Conservation (phyloP, 345 rosid genomes). For the Brassica nigra region DNA sequence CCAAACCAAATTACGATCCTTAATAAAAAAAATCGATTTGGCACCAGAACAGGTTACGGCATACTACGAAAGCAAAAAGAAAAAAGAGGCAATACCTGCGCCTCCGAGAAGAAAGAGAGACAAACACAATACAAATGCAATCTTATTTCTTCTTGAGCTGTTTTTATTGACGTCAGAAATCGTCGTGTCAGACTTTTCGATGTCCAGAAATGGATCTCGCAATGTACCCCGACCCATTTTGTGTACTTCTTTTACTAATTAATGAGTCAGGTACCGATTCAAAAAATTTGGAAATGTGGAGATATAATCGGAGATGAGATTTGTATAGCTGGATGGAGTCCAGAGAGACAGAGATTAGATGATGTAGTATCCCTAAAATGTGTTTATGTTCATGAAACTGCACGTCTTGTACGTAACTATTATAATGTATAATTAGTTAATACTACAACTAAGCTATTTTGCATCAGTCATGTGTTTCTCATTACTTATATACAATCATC, state of each 20-base stretch:
- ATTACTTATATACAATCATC: neutral
- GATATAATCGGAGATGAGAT: constrained; percentile 7
- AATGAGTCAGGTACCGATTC: neutral
- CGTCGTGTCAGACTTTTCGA: neutral
- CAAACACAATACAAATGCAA: neutral
- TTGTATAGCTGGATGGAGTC: neutral
- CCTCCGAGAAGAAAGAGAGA: constrained; percentile 7
- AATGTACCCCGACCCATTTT: neutral
- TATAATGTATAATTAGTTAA: neutral
- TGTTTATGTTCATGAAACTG: neutral
- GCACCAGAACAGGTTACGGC: neutral
- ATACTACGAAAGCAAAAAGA: neutral
- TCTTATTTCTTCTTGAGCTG: neutral
- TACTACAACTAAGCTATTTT: neutral
- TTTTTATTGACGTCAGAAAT: neutral
- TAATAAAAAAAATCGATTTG: neutral
- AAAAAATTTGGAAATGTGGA: neutral
- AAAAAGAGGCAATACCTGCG: neutral
- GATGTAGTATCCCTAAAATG: neutral
- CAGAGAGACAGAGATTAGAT: neutral
- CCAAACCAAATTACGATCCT: neutral
- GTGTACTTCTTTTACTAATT: neutral
- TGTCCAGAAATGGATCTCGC: constrained; percentile 19
- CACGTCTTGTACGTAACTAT: neutral
- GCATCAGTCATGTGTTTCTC: neutral